Base-by-base conservation (phyloP, 768 basidiomycete species). In the Boletellus sp. region DNA sequence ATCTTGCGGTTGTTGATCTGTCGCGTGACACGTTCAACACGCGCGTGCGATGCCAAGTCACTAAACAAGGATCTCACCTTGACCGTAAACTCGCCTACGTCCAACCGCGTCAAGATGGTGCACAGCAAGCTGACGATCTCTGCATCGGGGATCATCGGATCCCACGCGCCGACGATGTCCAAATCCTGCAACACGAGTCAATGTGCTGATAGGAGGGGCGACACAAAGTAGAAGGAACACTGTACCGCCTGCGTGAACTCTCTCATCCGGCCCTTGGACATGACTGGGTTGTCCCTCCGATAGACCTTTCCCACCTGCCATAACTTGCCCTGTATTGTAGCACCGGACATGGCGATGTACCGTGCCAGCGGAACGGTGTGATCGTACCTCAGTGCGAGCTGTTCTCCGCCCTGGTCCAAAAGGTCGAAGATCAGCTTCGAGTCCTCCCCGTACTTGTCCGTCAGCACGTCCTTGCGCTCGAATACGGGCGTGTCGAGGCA, bases 401-500 rank as follows among this genome's bases (percentile, higher is more conserved):
- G 82, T 69, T 99, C 96, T 6, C 96, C 96, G 3, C 96, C 95
- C 63, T 99, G 95, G 69, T 98, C 96, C 77, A 86, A 84, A 42
- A 99, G 78, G 69, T 98, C 96, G 65, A 96, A 98, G 53, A 99
- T 98, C 57, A 98, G 83, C 68, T 98, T 99, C 34, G 84, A 79
- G 64, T 98, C 96, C 69, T 99, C 96, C 45, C 96, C 96, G 58
- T 98, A 96, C 71, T 99, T 99, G 52, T 92, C 95, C 1, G 94
- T 82, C 37, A 98, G 72, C 50, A 99, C 85, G 64, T 99, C 96
- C 68, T 94, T 94, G 53, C 95, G 84, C 71, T 98, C 96, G 60
- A 99, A 98, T 6, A 98, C 94, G 46, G 96, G 96, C 3, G 96
- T 99, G 70, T 99, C 96, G 47, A 99, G 90, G 53, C 90, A 92